These are phyloP conservation scores for Kernera saxatilis DNA, from an alignment of 345 rosid species.

Conservation along the genomic window DNA sequence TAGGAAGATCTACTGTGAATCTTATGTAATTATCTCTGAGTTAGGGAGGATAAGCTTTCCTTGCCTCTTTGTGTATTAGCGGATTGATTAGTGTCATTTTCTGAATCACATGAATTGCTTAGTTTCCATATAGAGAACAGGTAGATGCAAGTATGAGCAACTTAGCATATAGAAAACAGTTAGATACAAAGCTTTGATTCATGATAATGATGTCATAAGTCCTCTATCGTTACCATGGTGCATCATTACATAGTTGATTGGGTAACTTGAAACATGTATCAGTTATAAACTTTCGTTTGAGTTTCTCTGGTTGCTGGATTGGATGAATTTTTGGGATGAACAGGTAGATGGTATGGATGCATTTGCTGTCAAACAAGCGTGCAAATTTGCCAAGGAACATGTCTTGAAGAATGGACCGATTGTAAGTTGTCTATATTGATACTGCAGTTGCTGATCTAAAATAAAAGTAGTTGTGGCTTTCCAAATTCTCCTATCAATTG, in stretches of 20 bases:
- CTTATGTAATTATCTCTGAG: neutral
- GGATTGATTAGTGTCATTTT: neutral
- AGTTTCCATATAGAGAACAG: neutral
- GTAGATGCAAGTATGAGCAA: neutral
- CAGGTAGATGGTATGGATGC: conserved; percentile 99
- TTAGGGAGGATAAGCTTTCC: neutral
- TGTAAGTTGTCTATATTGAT: conserved; percentile 43
- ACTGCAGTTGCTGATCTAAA: neutral
- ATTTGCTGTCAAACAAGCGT: conserved; percentile 94
- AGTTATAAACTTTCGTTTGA: neutral
- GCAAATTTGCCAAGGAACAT: conserved; percentile 89
- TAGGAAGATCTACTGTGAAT: too few species aligned
- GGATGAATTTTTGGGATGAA: neutral
- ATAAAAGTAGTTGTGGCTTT: neutral
- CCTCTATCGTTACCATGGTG: neutral
- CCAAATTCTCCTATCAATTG: neutral
- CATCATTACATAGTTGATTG: neutral
- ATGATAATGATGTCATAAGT: neutral
- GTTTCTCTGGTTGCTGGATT: neutral
- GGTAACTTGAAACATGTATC: neutral
- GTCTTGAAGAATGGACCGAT: conserved; percentile 92
- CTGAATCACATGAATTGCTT: neutral
- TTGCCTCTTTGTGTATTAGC: neutral
- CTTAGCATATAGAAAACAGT: neutral
- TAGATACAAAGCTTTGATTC: neutral